phyloP scores from a whole-genome alignment of 805 yeast species.

The Starmerella roubikii region DNA sequence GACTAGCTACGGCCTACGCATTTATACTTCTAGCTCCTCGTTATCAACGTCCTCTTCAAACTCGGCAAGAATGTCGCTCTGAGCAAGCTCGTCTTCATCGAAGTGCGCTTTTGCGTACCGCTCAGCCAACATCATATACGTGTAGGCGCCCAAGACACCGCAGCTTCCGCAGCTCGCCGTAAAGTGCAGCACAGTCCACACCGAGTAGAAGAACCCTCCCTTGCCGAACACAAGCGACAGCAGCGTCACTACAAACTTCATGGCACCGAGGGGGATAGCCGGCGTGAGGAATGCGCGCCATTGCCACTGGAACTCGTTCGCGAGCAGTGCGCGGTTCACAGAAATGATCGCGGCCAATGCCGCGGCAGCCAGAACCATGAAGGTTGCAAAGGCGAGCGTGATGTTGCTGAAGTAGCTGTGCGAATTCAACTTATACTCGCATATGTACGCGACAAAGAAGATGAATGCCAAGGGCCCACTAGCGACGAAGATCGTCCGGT shows the following conservation, averaged over 20 bases:
- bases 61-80: conserved; percentile 19
- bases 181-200: conserved; percentile 14
- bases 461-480: conserved; percentile 16
- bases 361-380: conserved; percentile 16
- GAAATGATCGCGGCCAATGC: conserved; percentile 20
- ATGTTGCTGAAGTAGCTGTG: conserved; percentile 14
- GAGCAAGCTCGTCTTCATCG: conserved; percentile 18
- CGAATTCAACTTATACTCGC: conserved; percentile 5
- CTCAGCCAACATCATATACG: conserved; percentile 20
- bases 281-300: conserved; percentile 24
- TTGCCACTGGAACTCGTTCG: conserved; percentile 24
- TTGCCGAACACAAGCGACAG: conserved; percentile 3
- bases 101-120: conserved; percentile 18
- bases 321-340: conserved; percentile 22
- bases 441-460: conserved; percentile 9
- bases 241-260: conserved; percentile 6
- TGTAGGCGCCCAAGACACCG: conserved; percentile 21
- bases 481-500: conserved; percentile 19
- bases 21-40: conserved; percentile 16
- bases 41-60: conserved; percentile 22
- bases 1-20: too few species aligned
- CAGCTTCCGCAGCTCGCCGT: conserved; percentile 19
- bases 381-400: conserved; percentile 11
- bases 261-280: conserved; percentile 18
- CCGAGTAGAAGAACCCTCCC: conserved; percentile 2